Conservation (phyloP, 352 stramenopile genomes). For the Phytophthora litchii region DNA sequence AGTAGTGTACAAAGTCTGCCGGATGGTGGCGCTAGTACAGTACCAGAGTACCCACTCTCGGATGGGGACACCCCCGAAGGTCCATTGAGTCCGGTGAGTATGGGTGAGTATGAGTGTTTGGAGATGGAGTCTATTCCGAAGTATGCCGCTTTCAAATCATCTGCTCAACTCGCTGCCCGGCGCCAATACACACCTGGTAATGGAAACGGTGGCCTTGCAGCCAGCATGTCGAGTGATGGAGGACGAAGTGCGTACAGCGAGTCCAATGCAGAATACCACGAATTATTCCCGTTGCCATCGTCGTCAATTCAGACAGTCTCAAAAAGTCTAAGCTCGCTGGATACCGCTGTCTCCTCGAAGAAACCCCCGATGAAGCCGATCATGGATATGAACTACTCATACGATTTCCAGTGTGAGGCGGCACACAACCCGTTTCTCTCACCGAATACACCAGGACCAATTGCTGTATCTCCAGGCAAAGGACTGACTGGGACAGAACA, state of each 20-base stretch:
- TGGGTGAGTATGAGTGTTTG: conserved; percentile 76
- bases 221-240: conserved; percentile 31
- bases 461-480: conserved; percentile 1
- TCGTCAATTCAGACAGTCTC: conserved; percentile 21
- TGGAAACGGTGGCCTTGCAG: conserved; percentile 25
- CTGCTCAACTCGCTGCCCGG: conserved; percentile 33
- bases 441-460: conserved; percentile 15
- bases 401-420: conserved; percentile 65
- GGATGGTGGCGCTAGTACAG: conserved; percentile 3
- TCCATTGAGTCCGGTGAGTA: conserved; percentile 55
- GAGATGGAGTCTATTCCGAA: conserved; percentile 78
- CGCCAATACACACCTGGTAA: conserved; percentile 19
- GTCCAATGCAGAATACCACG: conserved; percentile 29
- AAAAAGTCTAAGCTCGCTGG: conserved; percentile 31
- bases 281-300: conserved; percentile 40
- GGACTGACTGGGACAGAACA: not conserved
- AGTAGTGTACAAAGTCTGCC: conserved; percentile 31
- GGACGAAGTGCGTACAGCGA: conserved; percentile 26
- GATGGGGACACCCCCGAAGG: conserved; percentile 29
- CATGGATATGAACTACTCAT: conserved; percentile 73
- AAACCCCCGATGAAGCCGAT: conserved; percentile 37
- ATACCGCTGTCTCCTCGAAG: conserved; percentile 8
- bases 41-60: conserved; percentile 21
- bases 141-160: conserved; percentile 73
- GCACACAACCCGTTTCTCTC: conserved; percentile 63